Evolutionary conservation across 164 flowering plant species (phyloP), one percentile per base, ranked within the genome.

Genomic region (Santalum album): DNA sequence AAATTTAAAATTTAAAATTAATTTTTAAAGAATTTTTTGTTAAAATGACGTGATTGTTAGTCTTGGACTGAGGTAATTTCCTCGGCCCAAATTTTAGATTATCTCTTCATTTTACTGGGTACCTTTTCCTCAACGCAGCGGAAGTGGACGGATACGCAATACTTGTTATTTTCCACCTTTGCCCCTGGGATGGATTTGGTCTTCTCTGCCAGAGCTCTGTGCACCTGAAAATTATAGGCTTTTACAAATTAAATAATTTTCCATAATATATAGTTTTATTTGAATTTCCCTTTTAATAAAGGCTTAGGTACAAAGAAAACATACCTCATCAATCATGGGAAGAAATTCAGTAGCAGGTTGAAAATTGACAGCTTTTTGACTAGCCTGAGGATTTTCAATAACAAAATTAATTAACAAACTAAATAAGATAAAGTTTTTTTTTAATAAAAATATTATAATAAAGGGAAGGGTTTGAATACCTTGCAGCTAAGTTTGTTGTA

Each of bases 311-410:
- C 9, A 17, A 20, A 25, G 25, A 17, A 51, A 47, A 55, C 65
- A 2, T 51, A 86, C 98, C 85, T 89, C 82, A 27, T 85, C 78
- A 26, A 94, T 86, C 80, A 80, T 82, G 11, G 96, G 96, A 24
- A 87, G 61, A 56, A 81, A 87, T 49, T 85, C 85, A 54, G 61
- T 70, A 1, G 97, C 97, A 7, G 99, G 80, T 60, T 94, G 97
- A 62, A 72, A 89, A 1, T 79, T 69, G 24, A 84, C 73, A n/a
- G n/a, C n/a, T 6, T 63, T 62, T 49, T 75, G 69, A 54, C 70
- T 71, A 1, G 74, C 77, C 91, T 82, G 65, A 34, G 59, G 15
- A 47, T 51, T 21, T 20, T 20, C 7, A 7, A 46, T n/a, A 46
- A 2, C 12, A 56, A 12, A 56, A 60, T 17, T n/a, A n/a, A n/a